Evolutionary conservation across 1,139 yeast species (phyloP).

Genomic region (Hyphopichia buzzinii): DNA sequence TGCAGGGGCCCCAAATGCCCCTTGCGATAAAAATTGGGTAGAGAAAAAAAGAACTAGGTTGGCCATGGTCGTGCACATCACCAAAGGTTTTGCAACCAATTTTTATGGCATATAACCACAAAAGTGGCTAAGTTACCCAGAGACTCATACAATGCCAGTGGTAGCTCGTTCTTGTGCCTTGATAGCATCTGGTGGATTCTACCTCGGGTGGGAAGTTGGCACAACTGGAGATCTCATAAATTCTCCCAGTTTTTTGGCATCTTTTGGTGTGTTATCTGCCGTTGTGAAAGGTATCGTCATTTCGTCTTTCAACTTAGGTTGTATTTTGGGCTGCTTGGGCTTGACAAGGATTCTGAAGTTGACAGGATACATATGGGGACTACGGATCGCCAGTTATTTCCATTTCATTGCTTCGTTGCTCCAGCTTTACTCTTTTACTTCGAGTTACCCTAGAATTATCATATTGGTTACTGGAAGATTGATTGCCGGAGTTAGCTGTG

Average conservation of each 20-base stretch:
- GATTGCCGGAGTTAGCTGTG: conserved; percentile 25
- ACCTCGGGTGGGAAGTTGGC: conserved; percentile 38
- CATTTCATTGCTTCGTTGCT: conserved; percentile 16
- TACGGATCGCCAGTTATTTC: conserved; percentile 9
- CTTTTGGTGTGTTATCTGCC: conserved; percentile 5
- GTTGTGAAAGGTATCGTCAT: conserved; percentile 20
- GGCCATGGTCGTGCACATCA: too few relatives aligned
- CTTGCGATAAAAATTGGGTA: too few relatives aligned
- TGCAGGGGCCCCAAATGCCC: too few relatives aligned
- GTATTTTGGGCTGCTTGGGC: conserved; percentile 24
- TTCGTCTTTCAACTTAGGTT: conserved; percentile 29
- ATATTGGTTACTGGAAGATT: conserved; percentile 20
- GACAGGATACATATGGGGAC: conserved; percentile 9
- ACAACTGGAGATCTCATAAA: conserved; percentile 24
- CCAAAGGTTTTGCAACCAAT: too few relatives aligned
- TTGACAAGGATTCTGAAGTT: conserved; percentile 9
- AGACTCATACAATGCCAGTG: too few relatives aligned
- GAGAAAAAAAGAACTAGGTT: too few relatives aligned
- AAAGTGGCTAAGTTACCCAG: too few relatives aligned
- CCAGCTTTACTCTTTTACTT: conserved; percentile 10
- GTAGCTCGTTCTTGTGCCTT: conserved; percentile 8
- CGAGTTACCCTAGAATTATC: conserved; percentile 7
- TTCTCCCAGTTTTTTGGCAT: conserved; percentile 9
- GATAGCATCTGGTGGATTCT: conserved; percentile 15
- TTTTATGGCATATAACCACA: too few relatives aligned